phyloP scores from a whole-genome alignment of 441 rosid species.

The Dalechampia spathulata region DNA sequence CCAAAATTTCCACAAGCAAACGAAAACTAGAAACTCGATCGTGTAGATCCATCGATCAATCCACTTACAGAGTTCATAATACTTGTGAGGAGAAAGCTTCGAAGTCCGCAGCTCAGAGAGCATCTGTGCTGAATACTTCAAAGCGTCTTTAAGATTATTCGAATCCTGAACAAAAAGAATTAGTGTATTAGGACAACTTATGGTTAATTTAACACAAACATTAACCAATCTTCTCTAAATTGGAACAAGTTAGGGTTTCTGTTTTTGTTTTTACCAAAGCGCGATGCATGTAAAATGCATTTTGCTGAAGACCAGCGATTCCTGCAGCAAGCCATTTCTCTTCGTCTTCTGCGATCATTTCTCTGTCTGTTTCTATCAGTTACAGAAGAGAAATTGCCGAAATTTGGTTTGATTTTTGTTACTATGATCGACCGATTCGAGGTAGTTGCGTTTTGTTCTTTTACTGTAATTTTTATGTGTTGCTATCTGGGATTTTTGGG shows the following conservation, averaged over 20 bases:
- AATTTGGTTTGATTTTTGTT: no score
- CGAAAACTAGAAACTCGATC: background rate
- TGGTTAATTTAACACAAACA: no score
- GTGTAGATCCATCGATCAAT: no score
- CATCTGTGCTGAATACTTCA: constrained; percentile 99
- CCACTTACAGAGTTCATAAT: constrained; percentile 86
- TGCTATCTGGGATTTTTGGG: no score
- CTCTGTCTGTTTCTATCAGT: no score
- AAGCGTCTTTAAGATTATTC: constrained; percentile 90
- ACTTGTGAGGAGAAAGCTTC: constrained; percentile 94
- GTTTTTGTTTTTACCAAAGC: constrained; percentile 52
- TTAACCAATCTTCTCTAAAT: no score
- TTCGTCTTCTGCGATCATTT: constrained; percentile 81
- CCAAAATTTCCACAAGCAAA: background rate
- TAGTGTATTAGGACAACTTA: background rate
- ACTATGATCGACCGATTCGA: no score
- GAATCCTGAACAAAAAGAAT: constrained; percentile 52
- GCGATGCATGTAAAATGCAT: constrained; percentile 98
- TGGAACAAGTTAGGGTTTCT: constrained; percentile 14
- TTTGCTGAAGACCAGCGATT: constrained; percentile 91
- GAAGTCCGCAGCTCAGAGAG: constrained; percentile 95
- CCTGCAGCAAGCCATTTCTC: constrained; percentile 97
- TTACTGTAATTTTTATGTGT: no score
- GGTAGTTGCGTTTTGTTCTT: no score
- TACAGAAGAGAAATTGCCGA: no score